phyloP scores from a whole-genome alignment of 257 asterid genomes.

The Capsicum pubescens region DNA sequence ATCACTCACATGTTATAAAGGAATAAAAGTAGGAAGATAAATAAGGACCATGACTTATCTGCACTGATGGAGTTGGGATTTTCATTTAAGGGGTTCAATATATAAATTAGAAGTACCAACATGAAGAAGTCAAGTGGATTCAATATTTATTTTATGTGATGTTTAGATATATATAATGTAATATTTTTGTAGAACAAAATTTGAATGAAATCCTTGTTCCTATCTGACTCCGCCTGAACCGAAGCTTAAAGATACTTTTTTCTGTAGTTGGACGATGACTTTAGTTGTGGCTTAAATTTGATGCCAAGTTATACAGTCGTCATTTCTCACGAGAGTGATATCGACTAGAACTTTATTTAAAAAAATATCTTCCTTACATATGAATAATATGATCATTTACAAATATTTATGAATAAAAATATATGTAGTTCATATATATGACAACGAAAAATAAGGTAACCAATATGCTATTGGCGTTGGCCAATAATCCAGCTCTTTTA shows the following conservation, averaged over 20 bases:
- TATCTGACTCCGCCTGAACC: no score
- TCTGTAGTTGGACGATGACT: not conserved
- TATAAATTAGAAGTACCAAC: not conserved
- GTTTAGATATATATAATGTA: not conserved
- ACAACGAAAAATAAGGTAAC: no score
- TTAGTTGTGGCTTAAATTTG: not conserved
- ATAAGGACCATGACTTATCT: not conserved
- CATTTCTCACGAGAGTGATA: not conserved
- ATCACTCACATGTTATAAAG: not conserved
- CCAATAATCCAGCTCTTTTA: no score
- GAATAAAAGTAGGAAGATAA: not conserved
- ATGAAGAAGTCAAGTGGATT: not conserved
- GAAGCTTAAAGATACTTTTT: not conserved
- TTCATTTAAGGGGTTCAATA: not conserved
- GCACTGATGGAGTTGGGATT: rapidly evolving
- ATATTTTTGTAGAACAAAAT: not conserved
- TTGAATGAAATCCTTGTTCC: not conserved
- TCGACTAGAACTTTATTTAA: not conserved
- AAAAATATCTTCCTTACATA: not conserved
- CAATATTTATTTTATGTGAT: not conserved
- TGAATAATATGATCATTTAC: not conserved
- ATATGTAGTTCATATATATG: not conserved
- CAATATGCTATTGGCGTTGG: no score
- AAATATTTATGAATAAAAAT: no score
- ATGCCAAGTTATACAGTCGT: not conserved